phyloP scores from a whole-genome alignment of 352 stramenopile genomes.

The Phytophthora cactorum region DNA sequence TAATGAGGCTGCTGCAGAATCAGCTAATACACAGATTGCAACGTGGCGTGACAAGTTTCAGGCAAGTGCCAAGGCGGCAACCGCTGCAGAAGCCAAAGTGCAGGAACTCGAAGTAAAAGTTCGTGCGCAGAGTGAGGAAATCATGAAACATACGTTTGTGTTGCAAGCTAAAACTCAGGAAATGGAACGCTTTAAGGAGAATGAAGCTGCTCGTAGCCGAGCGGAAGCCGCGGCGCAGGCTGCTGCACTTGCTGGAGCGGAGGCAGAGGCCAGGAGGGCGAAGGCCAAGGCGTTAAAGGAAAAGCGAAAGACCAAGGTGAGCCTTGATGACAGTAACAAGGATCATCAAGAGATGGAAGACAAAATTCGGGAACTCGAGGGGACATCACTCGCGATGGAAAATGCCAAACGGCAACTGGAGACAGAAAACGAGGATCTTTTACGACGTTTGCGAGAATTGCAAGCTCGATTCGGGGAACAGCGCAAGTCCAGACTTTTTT shows the following conservation, averaged over 20 bases:
- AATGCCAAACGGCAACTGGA: conserved; percentile 47
- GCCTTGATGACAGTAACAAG: conserved; percentile 28
- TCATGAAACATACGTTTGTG: conserved; percentile 70
- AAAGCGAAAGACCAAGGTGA: conserved; percentile 36
- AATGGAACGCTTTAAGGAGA: conserved; percentile 60
- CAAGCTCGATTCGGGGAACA: conserved; percentile 45
- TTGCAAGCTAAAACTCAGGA: conserved; percentile 61
- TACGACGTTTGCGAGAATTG: conserved; percentile 53
- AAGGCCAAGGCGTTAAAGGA: conserved; percentile 33
- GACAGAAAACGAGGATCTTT: conserved; percentile 61
- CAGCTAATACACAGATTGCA: conserved; percentile 42
- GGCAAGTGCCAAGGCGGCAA: conserved; percentile 40
- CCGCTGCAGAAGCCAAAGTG: conserved; percentile 38
- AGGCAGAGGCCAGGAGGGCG: conserved; percentile 30
- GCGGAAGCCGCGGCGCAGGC: conserved; percentile 40
- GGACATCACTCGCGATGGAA: conserved; percentile 38
- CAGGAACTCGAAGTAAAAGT: conserved; percentile 58
- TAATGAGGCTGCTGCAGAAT: conserved; percentile 50
- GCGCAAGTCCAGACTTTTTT: conserved; percentile 11
- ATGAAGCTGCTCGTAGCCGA: conserved; percentile 42
- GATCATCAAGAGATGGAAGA: conserved; percentile 51
- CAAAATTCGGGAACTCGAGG: conserved; percentile 45
- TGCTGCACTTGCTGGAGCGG: conserved; percentile 39
- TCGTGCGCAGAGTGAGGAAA: conserved; percentile 50
- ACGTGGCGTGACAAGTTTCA: conserved; percentile 70